These are phyloP conservation scores for Arthrobotrys conoides DNA, from an alignment of 2,329 filamentous ascomycete species.

Conservation along the genomic window DNA sequence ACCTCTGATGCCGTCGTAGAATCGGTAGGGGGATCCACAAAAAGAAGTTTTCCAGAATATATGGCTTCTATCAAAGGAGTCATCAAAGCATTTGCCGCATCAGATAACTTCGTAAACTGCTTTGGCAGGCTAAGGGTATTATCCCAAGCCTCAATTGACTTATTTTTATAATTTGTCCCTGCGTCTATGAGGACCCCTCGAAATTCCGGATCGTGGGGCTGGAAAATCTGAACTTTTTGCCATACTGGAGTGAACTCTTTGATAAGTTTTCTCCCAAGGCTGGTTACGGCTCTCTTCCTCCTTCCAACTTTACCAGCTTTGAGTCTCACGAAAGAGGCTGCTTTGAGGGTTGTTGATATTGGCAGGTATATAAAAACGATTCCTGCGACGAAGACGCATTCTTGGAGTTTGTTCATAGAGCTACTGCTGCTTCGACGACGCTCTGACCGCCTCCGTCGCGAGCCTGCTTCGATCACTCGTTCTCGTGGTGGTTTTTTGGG, in stretches of 20 bases:
- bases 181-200: slow-evolving; percentile 2
- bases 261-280: slow-evolving; percentile 12
- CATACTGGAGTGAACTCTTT: slow-evolving; percentile 33
- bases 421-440: background rate
- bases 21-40: background rate
- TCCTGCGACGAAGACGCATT: background rate
- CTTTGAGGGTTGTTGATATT: background rate
- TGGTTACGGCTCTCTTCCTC: slow-evolving; percentile 8
- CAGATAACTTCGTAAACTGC: slow-evolving; percentile 2
- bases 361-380: background rate
- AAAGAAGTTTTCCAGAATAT: slow-evolving; percentile 16
- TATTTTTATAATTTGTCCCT: background rate
- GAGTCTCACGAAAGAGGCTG: background rate
- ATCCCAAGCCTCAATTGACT: background rate
- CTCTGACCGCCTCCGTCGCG: background rate
- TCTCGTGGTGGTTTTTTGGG: background rate
- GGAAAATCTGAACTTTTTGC: slow-evolving; percentile 17
- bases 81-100: slow-evolving; percentile 15
- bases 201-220: slow-evolving; percentile 7
- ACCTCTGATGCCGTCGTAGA: background rate
- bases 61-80: background rate
- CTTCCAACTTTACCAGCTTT: background rate
- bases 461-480: too few relatives aligned
- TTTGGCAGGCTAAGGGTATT: background rate
- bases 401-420: slow-evolving; percentile 7